Base-by-base conservation (phyloP, 768 basidiomycete genomes). In the Podaxis sp. region DNA sequence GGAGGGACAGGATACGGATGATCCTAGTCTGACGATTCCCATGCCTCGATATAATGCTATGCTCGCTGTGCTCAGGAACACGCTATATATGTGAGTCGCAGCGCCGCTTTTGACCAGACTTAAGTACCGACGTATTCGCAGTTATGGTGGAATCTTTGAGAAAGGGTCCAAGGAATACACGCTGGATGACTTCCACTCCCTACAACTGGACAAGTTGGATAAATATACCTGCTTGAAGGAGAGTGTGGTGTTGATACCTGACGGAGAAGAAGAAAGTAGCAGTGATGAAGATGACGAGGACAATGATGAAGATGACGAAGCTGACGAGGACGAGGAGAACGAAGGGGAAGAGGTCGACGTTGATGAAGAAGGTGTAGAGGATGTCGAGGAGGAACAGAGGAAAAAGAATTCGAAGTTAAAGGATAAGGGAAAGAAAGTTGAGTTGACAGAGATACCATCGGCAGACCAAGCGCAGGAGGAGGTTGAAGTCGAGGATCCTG, bases 61-160 rank as follows among this genome's bases (percentile, higher is more conserved):
- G 93, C 78, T 95, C 6, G 87, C 93, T 0, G 87, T 95, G 6
- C 79, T 93, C 48, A 83, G 87, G 22, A 96, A 94, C 71, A 93
- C 90, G 0, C 77, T 96, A 1, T 96, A 91, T 74, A 88, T 96
- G 91, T 93, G 62, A 20, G 91, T 76, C 37, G 37, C 11, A 38
- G 12, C 46, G 10, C 13, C 15, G 3, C 24, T 33, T 44, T 38
- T 20, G 48, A 5, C 40, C 44, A 13, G n/a, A 48, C 3, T 41
- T 13, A 57, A 10, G 3, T 13, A 66, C 44, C 36, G 40, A 58
- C 44, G 3, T 20, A 28, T 13, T 2, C 36, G 2, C 63, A 91
- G 92, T 60, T 96, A 96, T 68, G 93, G 95, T 10, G 94, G 95
- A 0, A 96, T 96, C 17, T 90, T 86, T 67, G 95, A 96, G 73